phyloP scores from a whole-genome alignment of 768 basidiomycete species.

The Trichaptum fuscoviolaceum region DNA sequence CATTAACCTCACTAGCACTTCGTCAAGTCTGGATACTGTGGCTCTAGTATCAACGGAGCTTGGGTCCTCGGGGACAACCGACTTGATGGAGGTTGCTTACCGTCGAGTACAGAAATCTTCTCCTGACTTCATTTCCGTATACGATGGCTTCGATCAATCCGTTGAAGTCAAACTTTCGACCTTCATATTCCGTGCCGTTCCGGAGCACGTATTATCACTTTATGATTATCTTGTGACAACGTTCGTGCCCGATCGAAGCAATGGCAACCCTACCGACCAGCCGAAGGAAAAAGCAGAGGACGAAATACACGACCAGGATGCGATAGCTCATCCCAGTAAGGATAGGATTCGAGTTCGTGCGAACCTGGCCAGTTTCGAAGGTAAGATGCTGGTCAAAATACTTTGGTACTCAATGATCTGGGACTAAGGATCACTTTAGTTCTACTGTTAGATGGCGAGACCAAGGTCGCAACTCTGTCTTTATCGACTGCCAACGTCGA shows the following conservation, averaged over 20 bases:
- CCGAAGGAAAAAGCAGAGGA: slow-evolving; percentile 7
- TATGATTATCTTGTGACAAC: slow-evolving; percentile 99
- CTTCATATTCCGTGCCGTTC: slow-evolving; percentile 80
- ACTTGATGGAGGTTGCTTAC: slow-evolving; percentile 79
- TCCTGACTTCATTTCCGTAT: slow-evolving; percentile 74
- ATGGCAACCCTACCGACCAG: slow-evolving; percentile 9
- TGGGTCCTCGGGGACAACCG: slow-evolving; percentile 37
- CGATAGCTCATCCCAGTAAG: slow-evolving; percentile 9
- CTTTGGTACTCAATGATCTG: slow-evolving; percentile 2
- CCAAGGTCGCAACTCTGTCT: slow-evolving; percentile 78
- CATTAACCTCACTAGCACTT: slow-evolving; percentile 46
- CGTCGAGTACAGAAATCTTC: slow-evolving; percentile 74
- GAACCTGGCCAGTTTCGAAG: slow-evolving; percentile 78
- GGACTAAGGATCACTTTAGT: slow-evolving; percentile 38
- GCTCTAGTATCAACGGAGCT: not conserved
- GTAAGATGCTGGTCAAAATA: slow-evolving; percentile 33
- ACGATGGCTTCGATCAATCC: slow-evolving; percentile 84
- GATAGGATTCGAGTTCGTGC: slow-evolving; percentile 78
- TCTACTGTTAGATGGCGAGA: slow-evolving; percentile 63
- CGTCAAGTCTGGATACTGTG: slow-evolving; percentile 53
- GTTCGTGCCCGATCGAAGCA: slow-evolving; percentile 57
- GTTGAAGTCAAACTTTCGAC: slow-evolving; percentile 88
- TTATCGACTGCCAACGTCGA: slow-evolving; percentile 87
- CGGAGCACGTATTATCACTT: slow-evolving; percentile 83
- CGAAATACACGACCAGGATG: slow-evolving; percentile 12